Percentiles rank a stretch among this genome's conserved stretches.
Conservation (phyloP, 306 rosid species). For the Quercus gilva region DNA sequence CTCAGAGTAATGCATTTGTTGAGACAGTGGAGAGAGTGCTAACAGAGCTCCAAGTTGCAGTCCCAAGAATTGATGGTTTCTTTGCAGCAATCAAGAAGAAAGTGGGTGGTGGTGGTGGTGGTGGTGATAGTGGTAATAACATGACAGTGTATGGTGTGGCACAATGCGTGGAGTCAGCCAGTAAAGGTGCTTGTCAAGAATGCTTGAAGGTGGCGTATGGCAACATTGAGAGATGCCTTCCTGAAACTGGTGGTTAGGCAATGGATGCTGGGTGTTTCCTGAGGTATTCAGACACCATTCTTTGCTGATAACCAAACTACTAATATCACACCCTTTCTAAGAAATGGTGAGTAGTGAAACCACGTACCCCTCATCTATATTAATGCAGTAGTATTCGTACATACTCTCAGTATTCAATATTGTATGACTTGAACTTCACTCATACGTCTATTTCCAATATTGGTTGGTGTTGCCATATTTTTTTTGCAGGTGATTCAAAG, state of each 20-base stretch:
- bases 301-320: constrained; percentile 51
- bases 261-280: constrained; percentile 65
- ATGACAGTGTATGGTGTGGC: constrained; percentile 48
- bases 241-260: constrained; percentile 40
- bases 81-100: constrained; percentile 40
- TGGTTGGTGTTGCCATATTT: not conserved
- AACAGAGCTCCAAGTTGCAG: constrained; percentile 26
- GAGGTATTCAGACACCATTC: constrained; percentile 51
- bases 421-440: no score
- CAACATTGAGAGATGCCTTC: constrained; percentile 44
- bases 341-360: constrained; percentile 26
- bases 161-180: constrained; percentile 54
- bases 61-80: constrained; percentile 37
- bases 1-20: constrained; percentile 13
- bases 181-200: constrained; percentile 20
- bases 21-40: constrained; percentile 17
- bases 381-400: no score
- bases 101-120: not conserved
- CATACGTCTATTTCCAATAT: no score
- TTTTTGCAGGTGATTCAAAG: constrained; percentile 29
- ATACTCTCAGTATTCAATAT: no score
- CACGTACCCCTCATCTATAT: not conserved
- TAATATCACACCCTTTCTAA: constrained; percentile 33
- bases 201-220: constrained; percentile 44
- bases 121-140: constrained; percentile 9